A percentile compares a stretch with the other conserved stretches of the same genome.
These are phyloP conservation scores for Trypanosoma vivax DNA, from an alignment of 208 protist species.

Conservation along the genomic window DNA sequence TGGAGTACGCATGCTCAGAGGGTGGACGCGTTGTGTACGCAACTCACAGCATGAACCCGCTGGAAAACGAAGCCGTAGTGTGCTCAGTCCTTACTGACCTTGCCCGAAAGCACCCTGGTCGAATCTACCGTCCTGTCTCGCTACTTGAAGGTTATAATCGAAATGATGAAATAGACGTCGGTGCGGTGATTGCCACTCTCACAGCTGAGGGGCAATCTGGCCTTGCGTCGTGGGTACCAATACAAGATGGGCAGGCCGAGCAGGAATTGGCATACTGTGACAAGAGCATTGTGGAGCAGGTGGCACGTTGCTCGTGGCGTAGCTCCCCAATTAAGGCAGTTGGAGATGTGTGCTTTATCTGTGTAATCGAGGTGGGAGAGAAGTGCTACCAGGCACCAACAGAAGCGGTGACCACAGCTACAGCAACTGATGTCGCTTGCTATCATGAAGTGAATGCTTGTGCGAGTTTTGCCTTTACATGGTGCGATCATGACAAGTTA, in stretches of 20 bases:
- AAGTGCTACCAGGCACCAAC: neutral
- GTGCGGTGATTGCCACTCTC: conserved; percentile 11
- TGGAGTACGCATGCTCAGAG: conserved; percentile 8
- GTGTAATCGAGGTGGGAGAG: conserved; percentile 37
- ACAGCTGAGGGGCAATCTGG: conserved; percentile 22
- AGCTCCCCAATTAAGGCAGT: conserved; percentile 18
- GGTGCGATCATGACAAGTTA: conserved; percentile 8
- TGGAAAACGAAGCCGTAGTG: conserved; percentile 94
- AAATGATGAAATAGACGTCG: conserved; percentile 4
- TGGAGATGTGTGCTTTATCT: conserved; percentile 45
- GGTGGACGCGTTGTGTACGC: conserved; percentile 87
- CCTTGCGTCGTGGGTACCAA: conserved; percentile 38
- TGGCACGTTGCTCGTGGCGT: conserved; percentile 45
- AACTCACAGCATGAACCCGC: conserved; percentile 90
- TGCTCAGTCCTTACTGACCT: conserved; percentile 47
- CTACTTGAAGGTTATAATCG: neutral
- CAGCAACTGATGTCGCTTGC: neutral
- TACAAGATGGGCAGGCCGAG: conserved; percentile 34
- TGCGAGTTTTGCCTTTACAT: conserved; percentile 1
- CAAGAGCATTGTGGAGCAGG: conserved; percentile 19
- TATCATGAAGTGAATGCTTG: neutral
- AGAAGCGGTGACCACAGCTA: neutral
- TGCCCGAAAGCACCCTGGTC: conserved; percentile 4
- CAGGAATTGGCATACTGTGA: conserved; percentile 31
- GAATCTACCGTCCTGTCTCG: conserved; percentile 12